phyloP scores from a whole-genome alignment of 768 basidiomycete species.

The Suillus bovinus region DNA sequence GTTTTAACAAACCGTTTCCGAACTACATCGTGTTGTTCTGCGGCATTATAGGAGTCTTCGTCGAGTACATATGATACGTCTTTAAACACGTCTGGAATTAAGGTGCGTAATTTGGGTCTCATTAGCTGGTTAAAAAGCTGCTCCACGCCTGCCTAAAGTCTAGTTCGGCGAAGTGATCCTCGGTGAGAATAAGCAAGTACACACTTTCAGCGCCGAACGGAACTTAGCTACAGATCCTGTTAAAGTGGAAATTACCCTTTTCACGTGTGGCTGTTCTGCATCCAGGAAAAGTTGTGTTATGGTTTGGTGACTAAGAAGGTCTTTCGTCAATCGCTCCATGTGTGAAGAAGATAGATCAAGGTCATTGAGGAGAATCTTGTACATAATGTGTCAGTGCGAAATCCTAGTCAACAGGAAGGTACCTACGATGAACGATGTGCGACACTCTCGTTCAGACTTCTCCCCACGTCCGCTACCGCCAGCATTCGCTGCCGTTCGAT shows the following conservation, averaged over 20 bases:
- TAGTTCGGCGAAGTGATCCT: slow-evolving; percentile 9
- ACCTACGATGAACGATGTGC: slow-evolving; percentile 81
- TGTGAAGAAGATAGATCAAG: slow-evolving; percentile 91
- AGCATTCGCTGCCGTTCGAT: slow-evolving; percentile 50
- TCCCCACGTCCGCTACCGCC: slow-evolving; percentile 59
- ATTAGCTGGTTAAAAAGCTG: slow-evolving; percentile 95
- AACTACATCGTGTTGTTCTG: slow-evolving; percentile 84
- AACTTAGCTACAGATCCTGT: slow-evolving; percentile 62
- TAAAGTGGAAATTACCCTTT: slow-evolving; percentile 48
- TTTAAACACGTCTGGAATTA: slow-evolving; percentile 87
- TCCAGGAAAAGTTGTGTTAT: slow-evolving; percentile 71
- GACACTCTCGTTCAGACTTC: slow-evolving; percentile 78
- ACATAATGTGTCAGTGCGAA: slow-evolving; percentile 2
- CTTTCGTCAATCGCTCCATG: slow-evolving; percentile 77
- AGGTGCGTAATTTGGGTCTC: slow-evolving; percentile 80
- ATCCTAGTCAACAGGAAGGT: not conserved
- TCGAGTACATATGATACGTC: slow-evolving; percentile 88
- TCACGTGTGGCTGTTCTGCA: slow-evolving; percentile 52
- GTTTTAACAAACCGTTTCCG: slow-evolving; percentile 87
- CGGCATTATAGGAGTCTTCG: slow-evolving; percentile 80
- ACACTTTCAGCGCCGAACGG: slow-evolving; percentile 71
- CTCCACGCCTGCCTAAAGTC: slow-evolving; percentile 73
- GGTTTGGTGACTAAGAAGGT: slow-evolving; percentile 52
- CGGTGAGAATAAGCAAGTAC: slow-evolving; percentile 15
- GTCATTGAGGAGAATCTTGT: slow-evolving; percentile 87